Evolutionary conservation across 1,284 basidiomycete species (phyloP).

Genomic region (Heliocybe sulcata): DNA sequence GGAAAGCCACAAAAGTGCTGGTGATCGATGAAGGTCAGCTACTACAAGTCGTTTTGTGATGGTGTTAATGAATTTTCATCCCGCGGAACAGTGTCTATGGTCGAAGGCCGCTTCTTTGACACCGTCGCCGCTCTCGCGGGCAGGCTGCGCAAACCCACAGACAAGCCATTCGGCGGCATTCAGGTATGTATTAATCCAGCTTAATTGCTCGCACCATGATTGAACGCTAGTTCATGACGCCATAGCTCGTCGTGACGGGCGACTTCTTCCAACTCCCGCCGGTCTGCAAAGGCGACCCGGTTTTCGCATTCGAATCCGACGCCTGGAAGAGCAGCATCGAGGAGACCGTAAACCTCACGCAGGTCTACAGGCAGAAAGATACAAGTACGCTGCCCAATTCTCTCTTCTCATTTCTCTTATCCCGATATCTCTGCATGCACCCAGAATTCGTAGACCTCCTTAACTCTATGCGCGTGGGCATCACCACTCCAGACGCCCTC

Average conservation of each 20-base stretch:
- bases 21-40: conserved; percentile 89
- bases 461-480: conserved; percentile 85
- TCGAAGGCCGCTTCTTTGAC: conserved; percentile 90
- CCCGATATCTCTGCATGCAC: background rate
- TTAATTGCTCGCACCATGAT: background rate
- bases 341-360: conserved; percentile 79
- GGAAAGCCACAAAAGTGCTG: conserved; percentile 55
- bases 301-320: conserved; percentile 87
- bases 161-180: conserved; percentile 88
- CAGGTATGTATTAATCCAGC: conserved; percentile 44
- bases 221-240: background rate
- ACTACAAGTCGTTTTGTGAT: background rate
- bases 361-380: conserved; percentile 20
- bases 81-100: conserved; percentile 79
- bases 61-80: too few species aligned
- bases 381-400: conserved; percentile 7
- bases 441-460: conserved; percentile 84
- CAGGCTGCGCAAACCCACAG: conserved; percentile 44
- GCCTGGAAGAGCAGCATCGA: conserved; percentile 77
- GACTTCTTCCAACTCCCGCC: conserved; percentile 98
- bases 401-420: background rate
- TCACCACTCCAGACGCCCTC: conserved; percentile 32
- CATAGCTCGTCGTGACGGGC: conserved; percentile 80
- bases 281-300: conserved; percentile 49
- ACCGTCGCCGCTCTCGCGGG: conserved; percentile 48